A percentile compares a stretch with the other conserved stretches of the same genome.
Conservation (phyloP, 805 yeast genomes). For the Saturnispora gosingensis region DNA sequence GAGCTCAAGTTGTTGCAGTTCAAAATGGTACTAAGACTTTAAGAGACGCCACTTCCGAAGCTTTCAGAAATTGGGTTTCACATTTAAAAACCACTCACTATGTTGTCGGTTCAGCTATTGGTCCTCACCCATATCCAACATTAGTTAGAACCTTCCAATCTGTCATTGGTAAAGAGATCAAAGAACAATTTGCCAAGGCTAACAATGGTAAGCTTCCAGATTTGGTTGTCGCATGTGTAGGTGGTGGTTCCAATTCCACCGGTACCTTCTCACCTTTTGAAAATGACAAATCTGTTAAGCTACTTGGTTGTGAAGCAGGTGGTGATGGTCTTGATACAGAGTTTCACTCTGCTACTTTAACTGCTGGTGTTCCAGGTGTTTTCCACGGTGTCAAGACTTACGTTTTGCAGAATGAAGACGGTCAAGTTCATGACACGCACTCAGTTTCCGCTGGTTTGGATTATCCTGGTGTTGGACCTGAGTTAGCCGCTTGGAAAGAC, state of each 20-base stretch:
- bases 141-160: slow-evolving; percentile 97
- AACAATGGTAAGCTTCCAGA: slow-evolving; percentile 83
- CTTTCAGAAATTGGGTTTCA: slow-evolving; percentile 92
- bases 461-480: slow-evolving; percentile 99
- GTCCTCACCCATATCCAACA: slow-evolving; percentile 99
- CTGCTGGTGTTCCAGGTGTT: slow-evolving; percentile 95
- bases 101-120: slow-evolving; percentile 96
- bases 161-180: slow-evolving; percentile 92
- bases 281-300: slow-evolving; percentile 62
- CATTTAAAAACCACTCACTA: slow-evolving; percentile 81
- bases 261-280: slow-evolving; percentile 96
- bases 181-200: slow-evolving; percentile 73
- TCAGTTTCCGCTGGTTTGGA: slow-evolving; percentile 98
- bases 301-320: slow-evolving; percentile 97
- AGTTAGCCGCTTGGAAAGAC: slow-evolving; percentile 89
- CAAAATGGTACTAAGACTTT: slow-evolving; percentile 91
- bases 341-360: slow-evolving; percentile 88
- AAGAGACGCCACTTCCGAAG: slow-evolving; percentile 97
- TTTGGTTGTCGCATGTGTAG: slow-evolving; percentile 96
- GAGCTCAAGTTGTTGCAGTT: slow-evolving; percentile 92
- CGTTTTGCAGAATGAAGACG: slow-evolving; percentile 83
- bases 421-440: slow-evolving; percentile 96
- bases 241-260: slow-evolving; percentile 96
- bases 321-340: slow-evolving; percentile 91
- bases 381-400: slow-evolving; percentile 96